A percentile compares a stretch with the other conserved stretches of the same genome.
Evolutionary conservation across 2,329 filamentous ascomycete species (phyloP).

Genomic region (Stagonosporopsis rhizophila): DNA sequence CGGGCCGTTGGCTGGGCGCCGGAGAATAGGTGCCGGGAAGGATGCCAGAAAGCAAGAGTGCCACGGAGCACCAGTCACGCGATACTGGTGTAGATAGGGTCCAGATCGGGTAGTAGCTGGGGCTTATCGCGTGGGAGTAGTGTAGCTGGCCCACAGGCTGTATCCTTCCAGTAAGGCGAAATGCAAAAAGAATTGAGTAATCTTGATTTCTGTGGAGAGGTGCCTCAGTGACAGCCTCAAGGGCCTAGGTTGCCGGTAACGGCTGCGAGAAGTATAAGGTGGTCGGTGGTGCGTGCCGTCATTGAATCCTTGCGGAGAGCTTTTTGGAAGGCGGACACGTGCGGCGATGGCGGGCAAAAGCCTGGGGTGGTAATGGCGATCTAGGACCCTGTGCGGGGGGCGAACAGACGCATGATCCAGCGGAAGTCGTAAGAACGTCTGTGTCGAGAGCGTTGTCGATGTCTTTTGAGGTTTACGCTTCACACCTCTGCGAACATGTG

Average conservation of each 20-base stretch:
- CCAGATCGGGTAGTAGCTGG: slow-evolving; percentile 38
- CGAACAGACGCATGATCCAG: slow-evolving; percentile 30
- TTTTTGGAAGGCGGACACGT: slow-evolving; percentile 11
- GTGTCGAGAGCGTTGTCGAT: slow-evolving; percentile 31
- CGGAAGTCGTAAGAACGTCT: slow-evolving; percentile 24
- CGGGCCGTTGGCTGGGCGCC: slow-evolving; percentile 43
- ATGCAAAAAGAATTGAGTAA: slow-evolving; percentile 33
- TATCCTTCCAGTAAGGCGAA: slow-evolving; percentile 28
- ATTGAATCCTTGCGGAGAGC: slow-evolving; percentile 44
- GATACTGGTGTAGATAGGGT: slow-evolving; percentile 31
- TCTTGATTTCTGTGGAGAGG: slow-evolving; percentile 18
- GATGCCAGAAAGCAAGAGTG: slow-evolving; percentile 25
- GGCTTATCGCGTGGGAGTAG: slow-evolving; percentile 50
- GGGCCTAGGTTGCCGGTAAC: slow-evolving; percentile 49
- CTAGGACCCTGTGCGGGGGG: slow-evolving; percentile 34
- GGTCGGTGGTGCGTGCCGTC: slow-evolving; percentile 52
- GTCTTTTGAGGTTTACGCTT: slow-evolving; percentile 42
- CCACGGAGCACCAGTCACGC: slow-evolving; percentile 40
- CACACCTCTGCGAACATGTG: slow-evolving; percentile 39
- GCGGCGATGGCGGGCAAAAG: slow-evolving; percentile 23
- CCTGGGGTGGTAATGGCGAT: slow-evolving; percentile 25
- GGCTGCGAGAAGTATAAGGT: slow-evolving; percentile 52
- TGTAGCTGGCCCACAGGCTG: slow-evolving; percentile 32
- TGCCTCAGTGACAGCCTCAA: slow-evolving; percentile 23
- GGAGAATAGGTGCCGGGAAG: slow-evolving; percentile 26